Conservation (phyloP, 2,329 filamentous ascomycete genomes). For the Thielaviopsis cerberus region DNA sequence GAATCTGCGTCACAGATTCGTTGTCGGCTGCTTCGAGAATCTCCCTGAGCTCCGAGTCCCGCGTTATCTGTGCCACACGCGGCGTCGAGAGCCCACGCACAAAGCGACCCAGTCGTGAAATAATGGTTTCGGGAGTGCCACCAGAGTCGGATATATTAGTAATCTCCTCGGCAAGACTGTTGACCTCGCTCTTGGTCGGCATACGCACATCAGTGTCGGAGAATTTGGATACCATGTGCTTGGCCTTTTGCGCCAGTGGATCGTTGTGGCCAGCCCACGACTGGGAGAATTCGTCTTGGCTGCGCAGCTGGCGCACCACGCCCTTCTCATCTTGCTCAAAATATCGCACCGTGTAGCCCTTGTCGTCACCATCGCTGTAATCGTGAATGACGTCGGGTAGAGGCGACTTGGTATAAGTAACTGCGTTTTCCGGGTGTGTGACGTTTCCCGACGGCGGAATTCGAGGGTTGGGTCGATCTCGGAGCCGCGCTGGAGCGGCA, state of each 20-base stretch:
- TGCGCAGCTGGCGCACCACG: conserved; percentile 20
- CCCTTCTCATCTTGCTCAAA: conserved; percentile 26
- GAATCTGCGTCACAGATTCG: conserved; percentile 5
- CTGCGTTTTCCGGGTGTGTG: conserved; percentile 2
- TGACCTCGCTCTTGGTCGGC: conserved; percentile 15
- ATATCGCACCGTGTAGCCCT: conserved; percentile 11
- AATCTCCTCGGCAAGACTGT: conserved; percentile 13
- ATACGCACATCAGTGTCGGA: conserved; percentile 9
- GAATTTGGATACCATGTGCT: conserved; percentile 6
- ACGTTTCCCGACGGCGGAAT: not conserved
- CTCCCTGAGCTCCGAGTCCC: not conserved
- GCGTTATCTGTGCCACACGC: not conserved
- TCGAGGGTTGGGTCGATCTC: not conserved
- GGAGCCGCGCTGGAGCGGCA: not conserved
- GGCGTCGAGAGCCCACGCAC: conserved; percentile 9
- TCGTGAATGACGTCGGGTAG: conserved; percentile 11
- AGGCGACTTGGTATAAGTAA: conserved; percentile 7
- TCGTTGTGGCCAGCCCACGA: conserved; percentile 20
- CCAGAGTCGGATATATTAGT: conserved; percentile 3
- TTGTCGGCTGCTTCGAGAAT: conserved; percentile 10
- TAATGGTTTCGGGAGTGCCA: conserved; percentile 6
- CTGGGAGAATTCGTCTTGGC: conserved; percentile 24
- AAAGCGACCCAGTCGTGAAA: conserved; percentile 8
- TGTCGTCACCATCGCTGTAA: conserved; percentile 5
- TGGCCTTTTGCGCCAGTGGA: conserved; percentile 10